phyloP scores from a whole-genome alignment of 2,329 filamentous ascomycete genomes.

The Ceratocystis ficicola region DNA sequence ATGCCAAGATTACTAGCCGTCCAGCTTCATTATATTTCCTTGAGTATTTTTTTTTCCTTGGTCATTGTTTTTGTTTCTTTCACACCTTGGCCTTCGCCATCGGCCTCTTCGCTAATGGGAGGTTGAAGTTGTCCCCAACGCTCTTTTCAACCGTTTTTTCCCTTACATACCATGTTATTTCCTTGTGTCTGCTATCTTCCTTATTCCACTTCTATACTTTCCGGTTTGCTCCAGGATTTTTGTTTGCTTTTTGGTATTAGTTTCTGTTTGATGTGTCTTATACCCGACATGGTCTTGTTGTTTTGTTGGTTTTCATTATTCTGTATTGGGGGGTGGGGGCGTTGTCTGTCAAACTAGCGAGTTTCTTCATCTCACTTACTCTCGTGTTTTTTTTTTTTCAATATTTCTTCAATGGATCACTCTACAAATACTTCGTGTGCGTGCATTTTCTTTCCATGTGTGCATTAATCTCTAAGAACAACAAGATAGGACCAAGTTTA shows the following conservation, averaged over 20 bases:
- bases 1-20: background rate
- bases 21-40: background rate
- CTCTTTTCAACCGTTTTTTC: constrained; percentile 11
- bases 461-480: too few relatives aligned
- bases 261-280: constrained; percentile 9
- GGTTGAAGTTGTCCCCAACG: background rate
- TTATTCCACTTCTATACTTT: background rate
- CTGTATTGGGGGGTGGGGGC: background rate
- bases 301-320: background rate
- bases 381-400: background rate
- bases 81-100: background rate
- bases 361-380: background rate
- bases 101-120: background rate
- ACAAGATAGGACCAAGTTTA: too few relatives aligned
- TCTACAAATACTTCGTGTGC: too few relatives aligned
- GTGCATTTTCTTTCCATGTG: too few relatives aligned
- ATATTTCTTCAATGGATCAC: background rate
- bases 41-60: constrained; percentile 5
- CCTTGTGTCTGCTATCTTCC: background rate
- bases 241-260: background rate
- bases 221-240: background rate
- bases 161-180: constrained; percentile 4
- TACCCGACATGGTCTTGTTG: constrained; percentile 9
- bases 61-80: constrained; percentile 14
- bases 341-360: constrained; percentile 1